A percentile compares a stretch with the other conserved stretches of the same genome.
These are phyloP conservation scores for Kwoniella dendrophila DNA, from an alignment of 768 basidiomycete genomes.

Conservation along the genomic window DNA sequence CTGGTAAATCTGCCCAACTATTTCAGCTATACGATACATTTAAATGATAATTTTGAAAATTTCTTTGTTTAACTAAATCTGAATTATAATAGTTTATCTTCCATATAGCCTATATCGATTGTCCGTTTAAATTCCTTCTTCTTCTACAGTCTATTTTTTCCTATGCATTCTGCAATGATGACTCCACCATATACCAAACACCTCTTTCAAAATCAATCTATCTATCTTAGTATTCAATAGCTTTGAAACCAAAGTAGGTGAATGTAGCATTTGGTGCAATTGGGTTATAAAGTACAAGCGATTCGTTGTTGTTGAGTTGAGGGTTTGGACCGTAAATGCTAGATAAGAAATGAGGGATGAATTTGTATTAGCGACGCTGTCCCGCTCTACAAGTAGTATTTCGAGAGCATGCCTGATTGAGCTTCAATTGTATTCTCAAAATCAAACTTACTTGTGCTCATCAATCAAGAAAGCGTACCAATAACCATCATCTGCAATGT, in stretches of 20 bases:
- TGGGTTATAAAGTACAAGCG: conserved; percentile 15
- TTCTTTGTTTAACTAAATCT: too few relatives aligned
- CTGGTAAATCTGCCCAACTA: too few relatives aligned
- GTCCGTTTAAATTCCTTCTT: too few relatives aligned
- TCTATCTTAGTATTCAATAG: conserved; percentile 18
- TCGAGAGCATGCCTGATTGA: not conserved
- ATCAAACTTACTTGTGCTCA: conserved; percentile 9
- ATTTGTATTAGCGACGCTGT: not conserved
- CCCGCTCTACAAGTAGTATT: not conserved
- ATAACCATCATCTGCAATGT: conserved; percentile 2
- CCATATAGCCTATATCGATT: too few relatives aligned
- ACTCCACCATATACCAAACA: too few relatives aligned
- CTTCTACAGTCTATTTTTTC: too few relatives aligned
- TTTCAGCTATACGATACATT: too few relatives aligned
- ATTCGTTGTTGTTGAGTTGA: conserved; percentile 10
- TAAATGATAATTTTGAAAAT: too few relatives aligned
- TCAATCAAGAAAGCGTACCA: conserved; percentile 10
- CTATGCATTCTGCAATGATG: too few relatives aligned
- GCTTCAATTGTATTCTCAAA: too few relatives aligned
- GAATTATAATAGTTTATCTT: too few relatives aligned
- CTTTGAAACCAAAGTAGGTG: conserved; percentile 31
- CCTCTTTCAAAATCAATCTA: too few relatives aligned
- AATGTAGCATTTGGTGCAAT: conserved; percentile 21
- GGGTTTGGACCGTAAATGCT: conserved; percentile 24
- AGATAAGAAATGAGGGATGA: not conserved